phyloP scores from a whole-genome alignment of 495 filamentous ascomycete genomes.

The Aspergillus olivimuriae region DNA sequence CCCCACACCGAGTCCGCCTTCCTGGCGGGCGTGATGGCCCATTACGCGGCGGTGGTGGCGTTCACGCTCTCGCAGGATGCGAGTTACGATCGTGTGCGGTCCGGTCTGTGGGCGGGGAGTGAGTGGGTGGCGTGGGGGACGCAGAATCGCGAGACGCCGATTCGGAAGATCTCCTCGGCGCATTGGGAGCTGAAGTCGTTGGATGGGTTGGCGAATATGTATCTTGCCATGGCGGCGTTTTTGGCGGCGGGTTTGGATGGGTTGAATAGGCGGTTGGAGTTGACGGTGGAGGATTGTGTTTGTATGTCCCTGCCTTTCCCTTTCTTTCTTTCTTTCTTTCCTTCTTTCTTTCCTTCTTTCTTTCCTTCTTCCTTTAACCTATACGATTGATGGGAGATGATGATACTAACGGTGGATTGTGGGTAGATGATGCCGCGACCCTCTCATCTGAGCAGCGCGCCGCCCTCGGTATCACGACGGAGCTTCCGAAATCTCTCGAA shows the following conservation, averaged over 20 bases:
- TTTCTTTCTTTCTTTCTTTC: neutral
- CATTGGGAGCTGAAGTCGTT: constrained; percentile 39
- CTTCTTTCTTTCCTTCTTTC: neutral
- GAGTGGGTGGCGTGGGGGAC: constrained; percentile 41
- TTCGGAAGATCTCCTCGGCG: constrained; percentile 31
- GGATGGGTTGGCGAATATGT: constrained; percentile 39
- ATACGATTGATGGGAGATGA: neutral
- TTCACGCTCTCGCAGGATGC: constrained; percentile 31
- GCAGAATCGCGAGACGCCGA: constrained; percentile 39
- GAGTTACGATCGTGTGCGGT: constrained; percentile 37
- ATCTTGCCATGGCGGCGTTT: constrained; percentile 50
- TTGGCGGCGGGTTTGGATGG: constrained; percentile 62
- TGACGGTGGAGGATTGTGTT: constrained; percentile 52
- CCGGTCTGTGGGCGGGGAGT: constrained; percentile 50
- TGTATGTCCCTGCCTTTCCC: constrained; percentile 17
- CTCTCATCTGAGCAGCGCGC: constrained; percentile 17
- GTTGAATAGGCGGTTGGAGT: constrained; percentile 32
- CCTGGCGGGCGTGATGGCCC: constrained; percentile 29
- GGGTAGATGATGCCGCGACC: constrained; percentile 26
- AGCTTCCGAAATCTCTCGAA: constrained; percentile 29
- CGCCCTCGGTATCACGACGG: constrained; percentile 33
- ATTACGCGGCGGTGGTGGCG: constrained; percentile 29
- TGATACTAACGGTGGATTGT: constrained; percentile 2
- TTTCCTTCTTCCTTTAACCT: neutral
- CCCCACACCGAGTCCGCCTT: constrained; percentile 30